Percentiles rank a stretch among this genome's conserved stretches.
Conservation (phyloP, 257 asterid genomes). For the Fraxinus cuspidata region DNA sequence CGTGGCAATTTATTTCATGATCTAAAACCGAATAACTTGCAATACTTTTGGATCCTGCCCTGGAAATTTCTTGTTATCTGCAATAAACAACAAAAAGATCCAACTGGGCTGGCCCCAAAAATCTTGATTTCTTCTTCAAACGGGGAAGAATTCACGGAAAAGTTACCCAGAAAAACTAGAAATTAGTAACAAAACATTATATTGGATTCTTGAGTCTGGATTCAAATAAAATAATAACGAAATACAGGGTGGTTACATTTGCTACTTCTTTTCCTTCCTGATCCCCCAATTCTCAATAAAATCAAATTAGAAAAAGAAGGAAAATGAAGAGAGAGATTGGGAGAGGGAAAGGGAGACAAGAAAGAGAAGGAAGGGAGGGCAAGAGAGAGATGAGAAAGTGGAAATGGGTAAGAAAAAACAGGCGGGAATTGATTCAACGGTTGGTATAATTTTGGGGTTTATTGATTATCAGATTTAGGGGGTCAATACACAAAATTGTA, state of each 20-base stretch:
- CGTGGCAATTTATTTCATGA: slow-evolving; percentile 6
- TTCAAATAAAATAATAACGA: slow-evolving; percentile 16
- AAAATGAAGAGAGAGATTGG: not conserved
- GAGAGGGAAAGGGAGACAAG: not conserved
- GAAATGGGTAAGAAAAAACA: slow-evolving; percentile 29
- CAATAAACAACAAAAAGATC: slow-evolving; percentile 27
- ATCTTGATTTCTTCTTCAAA: slow-evolving; percentile 24
- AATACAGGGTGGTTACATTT: slow-evolving; percentile 17
- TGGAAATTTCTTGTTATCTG: slow-evolving; percentile 10
- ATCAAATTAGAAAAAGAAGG: not conserved
- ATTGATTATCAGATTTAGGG: not conserved
- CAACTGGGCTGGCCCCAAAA: slow-evolving; percentile 21
- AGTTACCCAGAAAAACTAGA: not conserved
- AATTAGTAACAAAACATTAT: slow-evolving; percentile 37
- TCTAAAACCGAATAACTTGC: not conserved
- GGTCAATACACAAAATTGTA: not conserved
- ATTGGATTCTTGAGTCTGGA: slow-evolving; percentile 34
- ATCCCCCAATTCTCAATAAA: slow-evolving; percentile 44
- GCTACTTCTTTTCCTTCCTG: slow-evolving; percentile 15
- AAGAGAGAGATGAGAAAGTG: slow-evolving; percentile 14
- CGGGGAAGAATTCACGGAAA: slow-evolving; percentile 14
- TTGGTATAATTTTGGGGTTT: slow-evolving; percentile 23
- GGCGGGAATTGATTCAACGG: slow-evolving; percentile 52
- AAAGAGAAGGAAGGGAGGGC: slow-evolving; percentile 32
- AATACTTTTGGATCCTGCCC: not conserved